phyloP scores from a whole-genome alignment of 164 flowering plant species.

The Umbellularia californica region DNA sequence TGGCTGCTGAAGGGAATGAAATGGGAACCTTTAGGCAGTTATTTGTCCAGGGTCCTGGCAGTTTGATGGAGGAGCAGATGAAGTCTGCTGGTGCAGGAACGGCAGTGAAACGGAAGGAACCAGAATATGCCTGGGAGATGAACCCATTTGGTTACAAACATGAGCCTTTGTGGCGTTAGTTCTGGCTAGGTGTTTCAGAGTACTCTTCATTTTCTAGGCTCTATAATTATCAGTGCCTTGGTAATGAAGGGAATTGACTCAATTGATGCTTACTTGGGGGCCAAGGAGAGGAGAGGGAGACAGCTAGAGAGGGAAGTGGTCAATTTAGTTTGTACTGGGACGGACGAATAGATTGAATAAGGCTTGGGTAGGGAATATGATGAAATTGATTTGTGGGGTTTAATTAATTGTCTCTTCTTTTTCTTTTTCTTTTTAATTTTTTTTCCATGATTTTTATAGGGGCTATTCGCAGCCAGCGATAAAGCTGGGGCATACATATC shows the following conservation, averaged over 20 bases:
- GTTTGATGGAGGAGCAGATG: slow-evolving; percentile 18
- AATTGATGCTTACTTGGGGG: no score
- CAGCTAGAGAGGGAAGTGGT: no score
- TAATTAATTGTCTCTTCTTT: not conserved
- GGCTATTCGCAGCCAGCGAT: slow-evolving; percentile 9
- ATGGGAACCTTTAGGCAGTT: slow-evolving; percentile 29
- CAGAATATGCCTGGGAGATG: slow-evolving; percentile 67
- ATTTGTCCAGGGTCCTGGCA: slow-evolving; percentile 26
- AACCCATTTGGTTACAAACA: slow-evolving; percentile 39
- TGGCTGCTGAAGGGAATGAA: slow-evolving; percentile 36
- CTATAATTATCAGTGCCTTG: no score
- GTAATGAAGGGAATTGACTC: no score
- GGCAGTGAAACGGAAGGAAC: slow-evolving; percentile 69
- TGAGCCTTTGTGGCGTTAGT: slow-evolving; percentile 51
- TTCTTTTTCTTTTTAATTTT: not conserved
- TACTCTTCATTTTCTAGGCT: no score
- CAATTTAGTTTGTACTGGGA: no score
- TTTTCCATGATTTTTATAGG: slow-evolving; percentile 1
- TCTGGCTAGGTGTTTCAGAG: not conserved
- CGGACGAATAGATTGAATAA: no score
- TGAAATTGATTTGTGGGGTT: no score
- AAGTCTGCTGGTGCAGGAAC: slow-evolving; percentile 42
- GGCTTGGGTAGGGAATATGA: no score
- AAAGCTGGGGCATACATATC: slow-evolving; percentile 8
- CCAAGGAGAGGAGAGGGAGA: no score